These are phyloP conservation scores for Starmera amethionina DNA, from an alignment of 805 yeast genomes.

Conservation along the genomic window DNA sequence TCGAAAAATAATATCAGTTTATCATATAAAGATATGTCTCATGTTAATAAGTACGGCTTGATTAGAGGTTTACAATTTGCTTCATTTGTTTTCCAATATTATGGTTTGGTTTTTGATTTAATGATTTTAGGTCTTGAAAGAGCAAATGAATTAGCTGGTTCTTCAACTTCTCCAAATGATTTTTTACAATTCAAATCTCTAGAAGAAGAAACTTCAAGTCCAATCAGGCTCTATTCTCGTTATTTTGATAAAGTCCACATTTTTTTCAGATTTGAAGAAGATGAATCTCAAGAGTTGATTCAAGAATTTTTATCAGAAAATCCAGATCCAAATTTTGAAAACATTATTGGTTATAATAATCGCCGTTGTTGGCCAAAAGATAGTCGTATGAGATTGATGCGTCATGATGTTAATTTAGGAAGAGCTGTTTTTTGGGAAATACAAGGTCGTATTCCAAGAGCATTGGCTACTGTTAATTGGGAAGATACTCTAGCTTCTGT, in stretches of 20 bases:
- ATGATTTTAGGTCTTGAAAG: conserved; percentile 77
- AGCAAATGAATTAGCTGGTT: conserved; percentile 82
- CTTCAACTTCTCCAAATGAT: conserved; percentile 59
- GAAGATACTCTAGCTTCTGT: conserved; percentile 76
- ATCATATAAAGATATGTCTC: conserved; percentile 91
- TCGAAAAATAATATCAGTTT: conserved; percentile 80
- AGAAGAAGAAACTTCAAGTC: conserved; percentile 55
- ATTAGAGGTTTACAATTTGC: conserved; percentile 86
- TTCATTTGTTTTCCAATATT: conserved; percentile 81
- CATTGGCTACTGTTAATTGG: conserved; percentile 71
- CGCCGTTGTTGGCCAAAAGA: conserved; percentile 94
- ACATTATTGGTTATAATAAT: conserved; percentile 76
- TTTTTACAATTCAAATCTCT: conserved; percentile 59
- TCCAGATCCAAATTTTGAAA: conserved; percentile 90
- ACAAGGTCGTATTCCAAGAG: conserved; percentile 64
- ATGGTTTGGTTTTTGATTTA: conserved; percentile 78
- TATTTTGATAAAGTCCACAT: conserved; percentile 77
- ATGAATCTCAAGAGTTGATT: conserved; percentile 66
- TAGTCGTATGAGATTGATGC: conserved; percentile 78
- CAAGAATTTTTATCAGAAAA: conserved; percentile 72
- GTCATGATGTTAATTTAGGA: conserved; percentile 88
- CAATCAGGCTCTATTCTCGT: conserved; percentile 73
- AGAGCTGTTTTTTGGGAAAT: conserved; percentile 91
- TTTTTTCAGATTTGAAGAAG: conserved; percentile 62
- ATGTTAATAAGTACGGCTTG: conserved; percentile 80